phyloP scores from a whole-genome alignment of 2,329 filamentous ascomycete genomes.

The Colletotrichum lupini region DNA sequence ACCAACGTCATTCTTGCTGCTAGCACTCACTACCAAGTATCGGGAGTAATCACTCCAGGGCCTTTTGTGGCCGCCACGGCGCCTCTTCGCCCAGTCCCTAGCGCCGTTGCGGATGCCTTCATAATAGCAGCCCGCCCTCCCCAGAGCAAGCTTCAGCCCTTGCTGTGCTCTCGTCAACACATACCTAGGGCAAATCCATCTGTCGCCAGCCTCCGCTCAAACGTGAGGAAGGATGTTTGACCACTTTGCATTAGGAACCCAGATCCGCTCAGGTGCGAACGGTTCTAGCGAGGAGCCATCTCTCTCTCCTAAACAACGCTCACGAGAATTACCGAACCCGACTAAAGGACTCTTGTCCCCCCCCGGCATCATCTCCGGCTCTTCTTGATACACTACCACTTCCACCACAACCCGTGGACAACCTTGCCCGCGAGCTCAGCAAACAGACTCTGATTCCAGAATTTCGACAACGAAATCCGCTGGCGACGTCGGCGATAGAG shows the following conservation, averaged over 20 bases:
- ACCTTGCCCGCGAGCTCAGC: slow-evolving; percentile 25
- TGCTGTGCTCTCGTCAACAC: background rate
- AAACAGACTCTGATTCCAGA: slow-evolving; percentile 23
- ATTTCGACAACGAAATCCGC: background rate
- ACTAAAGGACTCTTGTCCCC: background rate
- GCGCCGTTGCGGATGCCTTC: slow-evolving; percentile 32
- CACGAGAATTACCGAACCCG: slow-evolving; percentile 2
- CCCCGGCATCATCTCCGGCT: background rate
- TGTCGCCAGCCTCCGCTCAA: background rate
- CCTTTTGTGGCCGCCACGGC: slow-evolving; percentile 31
- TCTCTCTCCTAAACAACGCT: slow-evolving; percentile 24
- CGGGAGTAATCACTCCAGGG: slow-evolving; percentile 17
- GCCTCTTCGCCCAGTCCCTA: slow-evolving; percentile 10
- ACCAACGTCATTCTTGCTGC: slow-evolving; percentile 24
- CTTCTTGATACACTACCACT: background rate
- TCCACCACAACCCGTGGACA: slow-evolving; percentile 24
- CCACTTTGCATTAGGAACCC: slow-evolving; percentile 24
- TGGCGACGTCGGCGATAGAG: background rate
- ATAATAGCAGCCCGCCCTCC: slow-evolving; percentile 22
- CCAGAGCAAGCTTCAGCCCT: background rate
- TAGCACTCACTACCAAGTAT: background rate
- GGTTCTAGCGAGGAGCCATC: slow-evolving; percentile 1
- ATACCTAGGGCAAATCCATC: background rate
- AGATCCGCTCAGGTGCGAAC: slow-evolving; percentile 15
- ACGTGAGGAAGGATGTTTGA: slow-evolving; percentile 21